These are phyloP conservation scores for Hapsidospora chrysogenum DNA, from an alignment of 495 filamentous ascomycete species.

Conservation along the genomic window DNA sequence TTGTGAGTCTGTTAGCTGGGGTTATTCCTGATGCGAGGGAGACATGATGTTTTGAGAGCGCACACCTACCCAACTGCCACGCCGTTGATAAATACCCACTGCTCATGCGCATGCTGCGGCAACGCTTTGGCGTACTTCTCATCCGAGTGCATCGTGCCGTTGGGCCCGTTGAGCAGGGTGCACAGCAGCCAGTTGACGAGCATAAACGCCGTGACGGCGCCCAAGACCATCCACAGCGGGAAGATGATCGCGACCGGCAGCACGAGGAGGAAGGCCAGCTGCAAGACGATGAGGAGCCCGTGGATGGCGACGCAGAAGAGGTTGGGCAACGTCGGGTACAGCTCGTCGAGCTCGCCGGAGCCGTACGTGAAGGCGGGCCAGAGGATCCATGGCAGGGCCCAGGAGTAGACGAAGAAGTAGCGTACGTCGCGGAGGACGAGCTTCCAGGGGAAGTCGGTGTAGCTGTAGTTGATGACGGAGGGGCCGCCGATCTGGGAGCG, in stretches of 20 bases:
- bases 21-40: neutral
- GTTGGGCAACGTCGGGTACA: constrained; percentile 34
- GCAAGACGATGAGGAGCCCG: constrained; percentile 30
- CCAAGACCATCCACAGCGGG: constrained; percentile 29
- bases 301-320: constrained; percentile 33
- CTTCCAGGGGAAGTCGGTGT: constrained; percentile 41
- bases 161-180: constrained; percentile 29
- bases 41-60: no score
- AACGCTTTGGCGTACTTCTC: constrained; percentile 22
- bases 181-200: constrained; percentile 32
- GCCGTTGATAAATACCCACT: constrained; percentile 64
- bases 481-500: constrained; percentile 34
- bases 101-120: constrained; percentile 35
- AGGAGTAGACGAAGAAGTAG: constrained; percentile 31
- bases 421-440: constrained; percentile 37
- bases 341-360: constrained; percentile 37
- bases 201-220: constrained; percentile 18
- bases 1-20: constrained; percentile 3
- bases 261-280: constrained; percentile 28
- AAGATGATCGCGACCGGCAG: constrained; percentile 32
- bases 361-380: constrained; percentile 30
- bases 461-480: constrained; percentile 31
- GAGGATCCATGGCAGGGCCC: constrained; percentile 34
- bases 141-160: constrained; percentile 21
- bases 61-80: constrained; percentile 39